Evolutionary conservation across 148 eudicot genomes (phyloP).

Genomic region (Persicaria maculosa): DNA sequence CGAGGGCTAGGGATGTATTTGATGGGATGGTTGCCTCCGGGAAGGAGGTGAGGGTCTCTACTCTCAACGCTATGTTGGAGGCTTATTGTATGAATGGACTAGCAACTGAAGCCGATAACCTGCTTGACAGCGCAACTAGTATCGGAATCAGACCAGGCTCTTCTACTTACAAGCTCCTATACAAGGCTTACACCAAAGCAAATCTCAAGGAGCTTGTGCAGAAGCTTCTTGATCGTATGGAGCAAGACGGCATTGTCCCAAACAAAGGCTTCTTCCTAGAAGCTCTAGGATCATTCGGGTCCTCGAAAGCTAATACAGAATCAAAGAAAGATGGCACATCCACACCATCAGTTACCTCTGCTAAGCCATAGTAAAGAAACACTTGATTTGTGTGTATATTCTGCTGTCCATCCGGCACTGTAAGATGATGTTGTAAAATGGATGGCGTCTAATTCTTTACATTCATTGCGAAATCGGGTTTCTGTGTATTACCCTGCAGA

Average conservation of each 20-base stretch:
- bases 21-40: conserved; percentile 44
- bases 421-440: background rate
- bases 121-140: conserved; percentile 45
- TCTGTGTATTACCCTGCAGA: background rate
- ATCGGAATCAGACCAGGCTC: conserved; percentile 41
- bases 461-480: background rate
- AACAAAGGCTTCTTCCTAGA: conserved; percentile 67
- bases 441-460: background rate
- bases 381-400: background rate
- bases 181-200: conserved; percentile 85
- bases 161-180: conserved; percentile 81
- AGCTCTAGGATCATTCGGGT: conserved; percentile 68
- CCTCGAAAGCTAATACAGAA: conserved; percentile 30
- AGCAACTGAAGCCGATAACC: conserved; percentile 61
- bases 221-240: conserved; percentile 57
- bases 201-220: conserved; percentile 60
- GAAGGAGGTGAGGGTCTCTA: conserved; percentile 60
- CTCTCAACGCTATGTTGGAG: conserved; percentile 87
- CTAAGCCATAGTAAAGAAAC: background rate
- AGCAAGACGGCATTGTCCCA: conserved; percentile 74
- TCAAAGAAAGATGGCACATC: conserved; percentile 5
- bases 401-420: background rate
- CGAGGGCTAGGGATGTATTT: conserved; percentile 69
- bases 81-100: conserved; percentile 78
- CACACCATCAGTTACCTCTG: background rate